Conservation (phyloP, 2,329 filamentous ascomycete genomes). For the Colletotrichum karsti region DNA sequence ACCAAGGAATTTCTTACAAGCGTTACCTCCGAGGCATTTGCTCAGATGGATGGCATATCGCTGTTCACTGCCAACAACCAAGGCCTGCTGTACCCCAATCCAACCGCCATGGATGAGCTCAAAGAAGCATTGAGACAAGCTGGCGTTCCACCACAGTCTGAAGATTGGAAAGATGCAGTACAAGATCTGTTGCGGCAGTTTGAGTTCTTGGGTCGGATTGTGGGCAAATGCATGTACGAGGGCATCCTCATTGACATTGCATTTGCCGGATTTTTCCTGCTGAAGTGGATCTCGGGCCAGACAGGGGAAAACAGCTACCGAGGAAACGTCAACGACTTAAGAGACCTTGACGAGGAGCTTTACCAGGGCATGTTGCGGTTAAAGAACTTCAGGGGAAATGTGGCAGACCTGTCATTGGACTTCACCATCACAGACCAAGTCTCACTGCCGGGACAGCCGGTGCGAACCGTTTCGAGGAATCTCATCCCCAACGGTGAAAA, state of each 20-base stretch:
- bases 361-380: conserved; percentile 86
- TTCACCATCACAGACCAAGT: conserved; percentile 86
- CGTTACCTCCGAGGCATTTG: conserved; percentile 86
- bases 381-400: conserved; percentile 86
- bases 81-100: conserved; percentile 90
- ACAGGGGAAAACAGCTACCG: conserved; percentile 79
- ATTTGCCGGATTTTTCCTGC: conserved; percentile 94
- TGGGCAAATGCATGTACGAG: conserved; percentile 97
- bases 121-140: conserved; percentile 63
- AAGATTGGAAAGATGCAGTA: conserved; percentile 66
- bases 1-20: conserved; percentile 97
- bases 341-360: conserved; percentile 88
- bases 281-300: conserved; percentile 83
- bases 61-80: conserved; percentile 83
- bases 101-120: conserved; percentile 75
- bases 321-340: conserved; percentile 92
- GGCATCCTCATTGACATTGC: conserved; percentile 92
- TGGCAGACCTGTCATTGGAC: conserved; percentile 82
- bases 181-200: conserved; percentile 75
- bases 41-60: conserved; percentile 62
- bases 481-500: conserved; percentile 81
- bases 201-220: conserved; percentile 90
- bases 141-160: conserved; percentile 60
- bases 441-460: conserved; percentile 52
- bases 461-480: conserved; percentile 75